Conservation (phyloP, 768 basidiomycete species). For the Leccinum longicurvipes region DNA sequence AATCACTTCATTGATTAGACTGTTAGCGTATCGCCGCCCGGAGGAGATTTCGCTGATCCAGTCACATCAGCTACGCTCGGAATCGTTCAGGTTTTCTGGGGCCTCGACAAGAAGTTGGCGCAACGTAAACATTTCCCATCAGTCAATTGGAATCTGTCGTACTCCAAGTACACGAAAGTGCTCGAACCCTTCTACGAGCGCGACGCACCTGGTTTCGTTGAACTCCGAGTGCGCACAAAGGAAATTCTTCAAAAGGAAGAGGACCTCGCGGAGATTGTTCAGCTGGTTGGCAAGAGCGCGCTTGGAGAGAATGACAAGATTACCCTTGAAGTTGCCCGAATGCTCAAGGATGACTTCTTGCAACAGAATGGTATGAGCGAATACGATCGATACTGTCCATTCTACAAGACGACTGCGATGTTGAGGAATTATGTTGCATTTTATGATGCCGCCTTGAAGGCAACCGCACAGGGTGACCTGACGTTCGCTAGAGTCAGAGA, state of each 20-base stretch:
- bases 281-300: conserved; percentile 98
- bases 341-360: conserved; percentile 96
- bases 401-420: conserved; percentile 99
- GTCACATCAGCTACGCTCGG: conserved; percentile 96
- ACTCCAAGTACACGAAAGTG: conserved; percentile 96
- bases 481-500: conserved; percentile 90
- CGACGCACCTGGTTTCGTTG: conserved; percentile 91
- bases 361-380: conserved; percentile 99
- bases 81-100: conserved; percentile 99
- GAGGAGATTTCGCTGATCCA: conserved; percentile 99
- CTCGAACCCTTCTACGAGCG: conserved; percentile 91
- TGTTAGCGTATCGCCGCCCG: conserved; percentile 90
- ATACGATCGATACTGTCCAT: conserved; percentile 95
- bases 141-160: conserved; percentile 99
- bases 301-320: conserved; percentile 98
- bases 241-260: conserved; percentile 99
- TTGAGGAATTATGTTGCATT: conserved; percentile 91
- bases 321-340: conserved; percentile 92
- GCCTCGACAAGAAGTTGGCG: conserved; percentile 97
- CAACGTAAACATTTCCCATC: conserved; percentile 99
- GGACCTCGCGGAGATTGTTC: conserved; percentile 97
- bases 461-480: conserved; percentile 77
- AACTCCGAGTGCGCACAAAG: conserved; percentile 87
- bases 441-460: conserved; percentile 86
- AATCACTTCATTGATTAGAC: conserved; percentile 9